Base-by-base conservation (phyloP, 306 rosid species). In the Lathyrus sativus region DNA sequence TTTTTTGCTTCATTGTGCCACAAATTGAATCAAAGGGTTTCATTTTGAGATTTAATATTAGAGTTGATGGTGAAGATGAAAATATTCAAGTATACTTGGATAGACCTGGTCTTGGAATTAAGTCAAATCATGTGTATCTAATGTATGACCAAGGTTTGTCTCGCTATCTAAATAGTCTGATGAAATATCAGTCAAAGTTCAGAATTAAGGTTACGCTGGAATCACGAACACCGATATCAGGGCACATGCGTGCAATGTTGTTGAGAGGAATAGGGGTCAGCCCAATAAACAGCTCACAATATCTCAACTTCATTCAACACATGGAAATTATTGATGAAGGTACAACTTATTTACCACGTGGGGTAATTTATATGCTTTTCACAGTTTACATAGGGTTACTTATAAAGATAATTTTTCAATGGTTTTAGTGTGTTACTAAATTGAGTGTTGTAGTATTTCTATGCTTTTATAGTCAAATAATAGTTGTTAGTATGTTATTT, bases 181-280 rank as follows among this genome's bases (percentile, higher is more conserved):
- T 26, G 29, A 26, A 26, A 26, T 2, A 26, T 26, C 29, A 26
- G 0, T 26, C 1, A 26, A 26, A 26, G 3, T 26, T 26, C 29
- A 26, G 4, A 26, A 26, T 26, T 26, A 26, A 26, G 2, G 29
- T 26, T 26, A 26, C 29, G 2, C 0, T 26, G 29, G 29, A 41
- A 33, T 59, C 75, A 9, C 59, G 12, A 71, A 44, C 59, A 0
- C 48, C 13, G 11, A 46, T 38, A 46, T 60, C 61, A 11, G 19
- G 19, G 11, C 11, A 46, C 0, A 26, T 60, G 19, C 39, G 50
- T 3, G 9, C 0, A 5, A 9, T 33, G 50, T 61, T 33, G 50
- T 61, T 71, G 8, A 60, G 14, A 71, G 76, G 68, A 7, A 31
- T 71, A 18, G 76, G 68, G 6, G 5, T 71, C 50, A 31, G n/a